Percentiles rank a stretch among this genome's conserved stretches.
Conservation (phyloP, 2,329 filamentous ascomycete species). For the Blumeria hordei region DNA sequence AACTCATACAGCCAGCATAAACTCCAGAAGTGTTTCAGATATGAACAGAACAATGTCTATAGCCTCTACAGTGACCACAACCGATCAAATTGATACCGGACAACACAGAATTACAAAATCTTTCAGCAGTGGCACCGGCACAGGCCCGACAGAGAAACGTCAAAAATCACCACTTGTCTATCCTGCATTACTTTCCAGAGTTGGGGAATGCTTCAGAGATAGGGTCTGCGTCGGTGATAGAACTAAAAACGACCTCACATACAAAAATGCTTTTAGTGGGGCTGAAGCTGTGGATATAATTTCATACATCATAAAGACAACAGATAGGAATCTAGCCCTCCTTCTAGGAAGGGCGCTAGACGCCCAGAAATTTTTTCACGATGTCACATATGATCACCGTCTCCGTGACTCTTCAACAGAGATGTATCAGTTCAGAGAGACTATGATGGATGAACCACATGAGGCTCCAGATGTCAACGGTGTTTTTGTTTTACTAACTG, state of each 20-base stretch:
- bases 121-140: constrained; percentile 10
- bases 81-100: constrained; percentile 26
- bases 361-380: constrained; percentile 97
- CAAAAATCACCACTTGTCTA: constrained; percentile 63
- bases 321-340: constrained; percentile 78
- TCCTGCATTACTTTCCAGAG: constrained; percentile 76
- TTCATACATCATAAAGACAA: constrained; percentile 90
- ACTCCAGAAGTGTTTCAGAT: constrained; percentile 19
- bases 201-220: constrained; percentile 77
- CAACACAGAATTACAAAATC: constrained; percentile 25
- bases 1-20: constrained; percentile 35
- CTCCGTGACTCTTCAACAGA: constrained; percentile 83
- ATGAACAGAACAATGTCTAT: constrained; percentile 62
- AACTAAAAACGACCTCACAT: constrained; percentile 88
- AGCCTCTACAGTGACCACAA: constrained; percentile 55
- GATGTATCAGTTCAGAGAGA: constrained; percentile 93
- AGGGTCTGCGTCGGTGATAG: constrained; percentile 68
- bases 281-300: constrained; percentile 89
- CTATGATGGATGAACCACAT: constrained; percentile 61
- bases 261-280: constrained; percentile 92
- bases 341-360: constrained; percentile 78
- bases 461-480: constrained; percentile 59
- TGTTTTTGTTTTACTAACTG: constrained; percentile 84
- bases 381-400: constrained; percentile 93
- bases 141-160: constrained; percentile 6